A percentile compares a stretch with the other conserved stretches of the same genome.
Conservation (phyloP, 768 basidiomycete genomes). For the Hebeloma cylindrosporum region DNA sequence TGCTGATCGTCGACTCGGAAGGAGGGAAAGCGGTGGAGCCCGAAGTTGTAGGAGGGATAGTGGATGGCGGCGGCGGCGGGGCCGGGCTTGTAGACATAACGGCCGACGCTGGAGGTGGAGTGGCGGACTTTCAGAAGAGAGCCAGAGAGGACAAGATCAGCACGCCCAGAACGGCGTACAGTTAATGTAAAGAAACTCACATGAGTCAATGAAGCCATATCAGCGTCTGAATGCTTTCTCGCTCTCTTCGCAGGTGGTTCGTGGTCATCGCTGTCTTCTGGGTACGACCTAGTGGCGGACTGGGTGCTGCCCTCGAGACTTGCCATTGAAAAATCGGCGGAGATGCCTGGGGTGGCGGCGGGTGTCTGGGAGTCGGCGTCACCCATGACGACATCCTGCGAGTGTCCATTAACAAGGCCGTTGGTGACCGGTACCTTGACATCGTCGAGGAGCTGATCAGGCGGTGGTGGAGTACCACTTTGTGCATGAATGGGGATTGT, state of each 20-base stretch:
- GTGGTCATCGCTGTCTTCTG: slow-evolving; percentile 53
- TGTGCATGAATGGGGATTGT: slow-evolving; percentile 45
- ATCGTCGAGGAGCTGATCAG: slow-evolving; percentile 48
- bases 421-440: slow-evolving; percentile 49
- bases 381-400: slow-evolving; percentile 40
- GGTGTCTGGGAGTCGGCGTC: slow-evolving; percentile 40
- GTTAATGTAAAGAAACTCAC: slow-evolving; percentile 51
- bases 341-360: slow-evolving; percentile 38
- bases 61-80: slow-evolving; percentile 28
- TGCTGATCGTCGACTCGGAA: slow-evolving; percentile 49
- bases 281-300: slow-evolving; percentile 35
- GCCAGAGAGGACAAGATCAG: slow-evolving; percentile 47
- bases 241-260: slow-evolving; percentile 86
- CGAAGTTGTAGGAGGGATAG: slow-evolving; percentile 21
- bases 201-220: slow-evolving; percentile 71
- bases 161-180: slow-evolving; percentile 54
- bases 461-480: slow-evolving; percentile 44
- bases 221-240: slow-evolving; percentile 72
- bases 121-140: slow-evolving; percentile 63
- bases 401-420: slow-evolving; percentile 28
- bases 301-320: slow-evolving; percentile 35
- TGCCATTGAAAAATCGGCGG: slow-evolving; percentile 41
- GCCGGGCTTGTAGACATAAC: slow-evolving; percentile 37
- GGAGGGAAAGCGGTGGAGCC: slow-evolving; percentile 18
- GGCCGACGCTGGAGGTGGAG: slow-evolving; percentile 68